Conservation (phyloP, 805 yeast genomes). For the Candida sonorensis region DNA sequence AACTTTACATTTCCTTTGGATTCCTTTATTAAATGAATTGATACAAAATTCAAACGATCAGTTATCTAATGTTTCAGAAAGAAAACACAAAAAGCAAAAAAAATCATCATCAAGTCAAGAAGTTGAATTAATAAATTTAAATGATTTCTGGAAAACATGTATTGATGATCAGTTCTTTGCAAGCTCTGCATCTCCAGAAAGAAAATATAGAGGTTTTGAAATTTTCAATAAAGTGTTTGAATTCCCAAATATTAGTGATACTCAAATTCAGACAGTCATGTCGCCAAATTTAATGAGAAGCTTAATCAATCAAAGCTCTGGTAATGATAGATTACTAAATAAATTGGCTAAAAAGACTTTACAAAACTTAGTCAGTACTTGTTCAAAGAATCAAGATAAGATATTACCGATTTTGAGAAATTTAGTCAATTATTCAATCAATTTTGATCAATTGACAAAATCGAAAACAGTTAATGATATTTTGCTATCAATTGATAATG, state of each 20-base stretch:
- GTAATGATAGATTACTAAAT: constrained; percentile 56
- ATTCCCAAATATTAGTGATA: constrained; percentile 9
- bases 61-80: constrained; percentile 13
- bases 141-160: constrained; percentile 73
- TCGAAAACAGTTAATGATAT: constrained; percentile 54
- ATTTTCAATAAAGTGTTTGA: constrained; percentile 48
- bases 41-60: constrained; percentile 14
- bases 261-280: constrained; percentile 29
- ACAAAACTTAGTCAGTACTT: constrained; percentile 32
- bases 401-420: constrained; percentile 19
- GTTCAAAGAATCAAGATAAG: constrained; percentile 31
- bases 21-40: constrained; percentile 42
- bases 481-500: constrained; percentile 18
- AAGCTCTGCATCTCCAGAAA: constrained; percentile 71
- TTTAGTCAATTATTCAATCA: constrained; percentile 49
- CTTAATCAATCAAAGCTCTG: constrained; percentile 69
- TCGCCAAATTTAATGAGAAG: constrained; percentile 66
- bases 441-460: constrained; percentile 73
- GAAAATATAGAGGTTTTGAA: constrained; percentile 83
- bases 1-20: constrained; percentile 73
- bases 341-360: constrained; percentile 56
- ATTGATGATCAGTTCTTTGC: constrained; percentile 79
- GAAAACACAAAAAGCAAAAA: constrained; percentile 30
- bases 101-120: constrained; percentile 10
- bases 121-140: constrained; percentile 28